phyloP scores from a whole-genome alignment of 2,329 filamentous ascomycete species.

The Aspergillus viridinutans region DNA sequence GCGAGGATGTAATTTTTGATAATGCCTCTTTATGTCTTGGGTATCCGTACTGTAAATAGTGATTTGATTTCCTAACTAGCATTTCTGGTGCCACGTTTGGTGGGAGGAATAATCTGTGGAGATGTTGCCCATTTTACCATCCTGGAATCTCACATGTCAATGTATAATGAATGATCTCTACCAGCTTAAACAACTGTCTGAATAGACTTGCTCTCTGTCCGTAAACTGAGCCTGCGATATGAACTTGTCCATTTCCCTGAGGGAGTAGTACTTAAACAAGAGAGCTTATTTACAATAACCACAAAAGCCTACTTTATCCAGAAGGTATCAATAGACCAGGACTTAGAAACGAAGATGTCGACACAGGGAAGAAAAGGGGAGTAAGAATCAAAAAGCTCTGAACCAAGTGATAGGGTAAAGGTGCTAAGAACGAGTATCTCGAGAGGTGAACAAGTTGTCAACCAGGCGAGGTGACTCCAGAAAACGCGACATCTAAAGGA shows the following conservation, averaged over 20 bases:
- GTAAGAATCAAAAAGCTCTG: constrained; percentile 6
- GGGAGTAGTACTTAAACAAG: background rate
- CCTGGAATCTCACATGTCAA: background rate
- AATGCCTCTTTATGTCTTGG: constrained; percentile 7
- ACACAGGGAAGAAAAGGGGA: constrained; percentile 11
- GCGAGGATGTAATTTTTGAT: constrained; percentile 27
- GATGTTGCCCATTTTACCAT: background rate
- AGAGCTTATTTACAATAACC: constrained; percentile 14
- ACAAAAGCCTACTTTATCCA: constrained; percentile 1
- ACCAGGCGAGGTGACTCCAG: background rate
- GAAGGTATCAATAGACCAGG: background rate
- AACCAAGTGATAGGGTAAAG: background rate
- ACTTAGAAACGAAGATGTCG: background rate
- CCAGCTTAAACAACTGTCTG: background rate
- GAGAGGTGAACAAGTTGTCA: constrained; percentile 8
- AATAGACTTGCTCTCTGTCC: background rate
- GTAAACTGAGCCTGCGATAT: background rate
- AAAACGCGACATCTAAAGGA: background rate
- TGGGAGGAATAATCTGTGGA: background rate
- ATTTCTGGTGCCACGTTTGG: constrained; percentile 1
- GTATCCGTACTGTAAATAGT: background rate
- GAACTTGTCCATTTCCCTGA: background rate
- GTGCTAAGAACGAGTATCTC: background rate
- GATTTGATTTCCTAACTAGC: background rate
- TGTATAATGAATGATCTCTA: background rate